These are phyloP conservation scores for Triticum urartu DNA, from an alignment of 176 grass and related monocot species.

Conservation along the genomic window DNA sequence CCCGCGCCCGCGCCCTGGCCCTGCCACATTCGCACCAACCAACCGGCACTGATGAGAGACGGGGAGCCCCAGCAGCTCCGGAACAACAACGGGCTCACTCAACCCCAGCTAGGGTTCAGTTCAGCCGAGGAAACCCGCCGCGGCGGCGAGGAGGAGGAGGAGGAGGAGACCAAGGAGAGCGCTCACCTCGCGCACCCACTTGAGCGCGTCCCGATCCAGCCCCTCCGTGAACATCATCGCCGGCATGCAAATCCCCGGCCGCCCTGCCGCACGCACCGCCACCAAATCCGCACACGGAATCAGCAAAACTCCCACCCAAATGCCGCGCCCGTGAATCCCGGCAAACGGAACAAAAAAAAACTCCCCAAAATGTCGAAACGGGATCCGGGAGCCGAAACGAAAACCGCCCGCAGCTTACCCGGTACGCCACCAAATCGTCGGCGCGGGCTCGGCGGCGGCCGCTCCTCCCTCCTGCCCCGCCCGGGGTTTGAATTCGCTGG, in stretches of 20 bases:
- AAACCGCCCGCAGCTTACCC: conserved; percentile 31
- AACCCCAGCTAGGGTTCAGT: background rate
- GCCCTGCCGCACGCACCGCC: conserved; percentile 38
- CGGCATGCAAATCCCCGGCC: conserved; percentile 28
- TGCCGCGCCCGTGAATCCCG: conserved; percentile 13
- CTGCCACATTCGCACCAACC: conserved; percentile 30
- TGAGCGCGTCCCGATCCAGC: conserved; percentile 67
- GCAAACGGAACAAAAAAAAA: background rate
- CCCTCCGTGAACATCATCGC: conserved; percentile 94
- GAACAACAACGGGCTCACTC: background rate
- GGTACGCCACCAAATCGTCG: conserved; percentile 13
- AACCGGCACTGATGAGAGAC: conserved; percentile 14
- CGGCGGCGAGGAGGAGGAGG: background rate
- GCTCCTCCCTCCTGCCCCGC: background rate
- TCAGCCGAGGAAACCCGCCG: background rate
- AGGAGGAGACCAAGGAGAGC: background rate
- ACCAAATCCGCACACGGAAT: conserved; percentile 10
- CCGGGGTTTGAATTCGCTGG: conserved; percentile 29
- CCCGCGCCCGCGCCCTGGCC: conserved; percentile 18
- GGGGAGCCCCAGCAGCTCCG: background rate
- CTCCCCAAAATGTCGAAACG: background rate
- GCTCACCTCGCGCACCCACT: conserved; percentile 89
- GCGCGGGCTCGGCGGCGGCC: conserved; percentile 2
- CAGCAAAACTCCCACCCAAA: conserved; percentile 5
- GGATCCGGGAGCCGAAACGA: conserved; percentile 32